Evolutionary conservation across 768 basidiomycete genomes (phyloP).

Genomic region (Tulasnella sp.): DNA sequence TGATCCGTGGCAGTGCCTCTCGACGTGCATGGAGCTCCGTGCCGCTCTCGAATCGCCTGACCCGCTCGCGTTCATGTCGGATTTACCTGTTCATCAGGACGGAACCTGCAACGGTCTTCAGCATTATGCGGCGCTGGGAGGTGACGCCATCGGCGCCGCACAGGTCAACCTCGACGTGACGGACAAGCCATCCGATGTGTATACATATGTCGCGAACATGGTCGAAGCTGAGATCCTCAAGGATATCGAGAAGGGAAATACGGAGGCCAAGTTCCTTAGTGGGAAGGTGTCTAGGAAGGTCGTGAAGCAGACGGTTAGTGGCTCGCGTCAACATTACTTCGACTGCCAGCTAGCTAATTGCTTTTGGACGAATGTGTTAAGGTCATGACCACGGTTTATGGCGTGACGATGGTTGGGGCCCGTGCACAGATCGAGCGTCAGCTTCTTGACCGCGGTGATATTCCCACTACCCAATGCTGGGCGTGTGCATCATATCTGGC

Average conservation of each 20-base stretch:
- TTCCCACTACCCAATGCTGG: slow-evolving; percentile 67
- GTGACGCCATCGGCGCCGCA: slow-evolving; percentile 73
- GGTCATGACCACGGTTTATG: slow-evolving; percentile 99
- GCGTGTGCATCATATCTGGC: slow-evolving; percentile 66
- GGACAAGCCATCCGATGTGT: slow-evolving; percentile 88
- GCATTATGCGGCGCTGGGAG: slow-evolving; percentile 96
- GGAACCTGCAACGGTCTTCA: slow-evolving; percentile 98
- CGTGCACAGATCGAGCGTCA: slow-evolving; percentile 90
- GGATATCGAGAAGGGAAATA: slow-evolving; percentile 43
- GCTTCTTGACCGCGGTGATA: slow-evolving; percentile 60
- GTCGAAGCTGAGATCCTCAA: slow-evolving; percentile 55
- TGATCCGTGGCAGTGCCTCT: slow-evolving; percentile 96
- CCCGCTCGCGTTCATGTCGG: slow-evolving; percentile 45
- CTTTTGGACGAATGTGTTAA: no score
- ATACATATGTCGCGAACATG: slow-evolving; percentile 80
- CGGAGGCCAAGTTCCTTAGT: slow-evolving; percentile 46
- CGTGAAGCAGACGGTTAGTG: slow-evolving; percentile 87
- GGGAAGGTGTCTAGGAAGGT: slow-evolving; percentile 86
- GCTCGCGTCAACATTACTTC: background rate
- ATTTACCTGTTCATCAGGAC: slow-evolving; percentile 92
- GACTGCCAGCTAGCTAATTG: background rate
- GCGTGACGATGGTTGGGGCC: slow-evolving; percentile 92
- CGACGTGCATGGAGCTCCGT: slow-evolving; percentile 81
- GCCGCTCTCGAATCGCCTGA: slow-evolving; percentile 63
- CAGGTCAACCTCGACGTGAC: slow-evolving; percentile 86